Evolutionary conservation across 768 basidiomycete genomes (phyloP), one percentile per base, ranked within the genome.

Genomic region (Leccinum rimulosum): DNA sequence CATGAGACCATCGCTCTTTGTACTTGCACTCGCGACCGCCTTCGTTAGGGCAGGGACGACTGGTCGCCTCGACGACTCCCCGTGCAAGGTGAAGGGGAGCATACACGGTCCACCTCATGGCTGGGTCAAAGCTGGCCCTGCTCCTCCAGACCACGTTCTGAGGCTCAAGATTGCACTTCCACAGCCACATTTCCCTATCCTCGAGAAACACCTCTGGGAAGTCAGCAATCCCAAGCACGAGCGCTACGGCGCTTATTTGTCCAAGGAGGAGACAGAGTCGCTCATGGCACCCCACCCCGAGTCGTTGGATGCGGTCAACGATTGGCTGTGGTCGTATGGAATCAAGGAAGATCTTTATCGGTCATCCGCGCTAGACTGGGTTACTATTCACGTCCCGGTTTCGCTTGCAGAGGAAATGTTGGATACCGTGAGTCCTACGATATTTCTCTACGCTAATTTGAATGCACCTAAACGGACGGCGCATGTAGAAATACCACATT

Each of bases 331-430:
- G 0, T 77, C 76, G 3, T 77, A 87, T 59, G 86, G 84, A 31
- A 71, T 90, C 28, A 60, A 66, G 12, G 80, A 82, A 47, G 67
- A 76, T 56, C 63, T 84, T 25, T 61, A 72, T 45, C 82, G 83
- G 6, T 87, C 88, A 10, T 79, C 85, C 2, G 87, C 88, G 0
- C 79, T 81, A 50, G 89, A 90, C 61, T 91, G 88, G 89, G 74
- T 89, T 14, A 83, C 77, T 7, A 68, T 89, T 40, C 81, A 70
- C 10, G 73, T 89, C 7, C 81, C 87, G 0, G 78, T 91, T 50
- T 64, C 73, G 36, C 61, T 84, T 27, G 88, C 84, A 0, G 89
- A 91, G 70, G 73, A 82, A 62, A 85, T 91, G 82, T 78, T 91
- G n/a, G 75, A 83, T 65, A 86, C 89, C 47, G 87, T 88, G 64